Evolutionary conservation across 2,329 filamentous ascomycete species (phyloP).

Genomic region (Stachybotrys echinatus): DNA sequence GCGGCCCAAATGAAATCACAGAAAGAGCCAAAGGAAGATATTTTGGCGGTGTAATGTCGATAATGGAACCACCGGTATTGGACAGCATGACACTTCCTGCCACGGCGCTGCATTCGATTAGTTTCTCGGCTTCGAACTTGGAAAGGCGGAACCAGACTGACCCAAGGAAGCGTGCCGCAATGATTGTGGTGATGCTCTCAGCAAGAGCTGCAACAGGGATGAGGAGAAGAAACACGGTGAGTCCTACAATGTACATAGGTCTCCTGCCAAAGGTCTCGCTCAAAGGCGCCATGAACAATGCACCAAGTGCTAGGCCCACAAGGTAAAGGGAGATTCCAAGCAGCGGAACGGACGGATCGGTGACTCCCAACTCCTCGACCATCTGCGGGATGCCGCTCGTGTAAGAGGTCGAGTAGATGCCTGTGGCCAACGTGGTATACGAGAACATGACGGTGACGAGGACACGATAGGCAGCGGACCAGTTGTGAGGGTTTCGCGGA

Average conservation of each 20-base stretch:
- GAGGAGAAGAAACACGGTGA: not conserved
- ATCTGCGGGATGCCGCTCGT: not conserved
- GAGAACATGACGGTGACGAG: not conserved
- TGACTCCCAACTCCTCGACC: not conserved
- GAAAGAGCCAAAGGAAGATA: not conserved
- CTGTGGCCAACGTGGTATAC: not conserved
- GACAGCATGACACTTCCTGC: slow-evolving; percentile 1
- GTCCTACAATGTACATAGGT: not conserved
- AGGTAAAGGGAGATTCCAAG: not conserved
- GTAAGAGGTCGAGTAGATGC: not conserved
- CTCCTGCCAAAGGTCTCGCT: not conserved
- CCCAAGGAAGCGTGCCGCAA: not conserved
- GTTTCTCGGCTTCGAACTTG: not conserved
- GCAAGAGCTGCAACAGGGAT: not conserved
- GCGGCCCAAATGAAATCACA: not conserved
- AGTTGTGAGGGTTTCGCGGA: not conserved
- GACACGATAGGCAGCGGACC: not conserved
- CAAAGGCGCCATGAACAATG: not conserved
- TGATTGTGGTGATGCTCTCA: not conserved
- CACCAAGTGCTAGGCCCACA: not conserved
- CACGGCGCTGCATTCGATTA: not conserved
- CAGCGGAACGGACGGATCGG: not conserved
- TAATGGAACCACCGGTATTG: not conserved
- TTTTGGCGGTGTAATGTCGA: not conserved
- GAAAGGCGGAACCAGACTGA: not conserved